phyloP scores from a whole-genome alignment of 805 yeast genomes.

The Wickerhamomyces canadensis region DNA sequence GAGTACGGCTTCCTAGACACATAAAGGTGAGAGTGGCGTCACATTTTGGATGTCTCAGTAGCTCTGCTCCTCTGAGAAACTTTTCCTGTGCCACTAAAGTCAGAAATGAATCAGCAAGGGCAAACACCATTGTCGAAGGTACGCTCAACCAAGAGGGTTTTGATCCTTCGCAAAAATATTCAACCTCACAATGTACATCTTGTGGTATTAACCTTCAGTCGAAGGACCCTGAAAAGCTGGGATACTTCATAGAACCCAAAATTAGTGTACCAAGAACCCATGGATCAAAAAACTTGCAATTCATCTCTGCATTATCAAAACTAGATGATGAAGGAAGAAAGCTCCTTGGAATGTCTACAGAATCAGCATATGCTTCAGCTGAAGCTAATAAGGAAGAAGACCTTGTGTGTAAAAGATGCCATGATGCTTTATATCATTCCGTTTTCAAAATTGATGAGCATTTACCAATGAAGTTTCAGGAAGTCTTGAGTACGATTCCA shows the following conservation, averaged over 20 bases:
- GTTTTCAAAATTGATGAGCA: constrained; percentile 32
- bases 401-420: constrained; percentile 48
- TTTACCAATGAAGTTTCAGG: constrained; percentile 24
- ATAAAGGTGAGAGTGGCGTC: too few relatives aligned
- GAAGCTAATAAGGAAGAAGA: constrained; percentile 3
- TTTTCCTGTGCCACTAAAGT: too few relatives aligned
- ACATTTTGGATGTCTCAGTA: too few relatives aligned
- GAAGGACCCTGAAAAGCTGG: constrained; percentile 30
- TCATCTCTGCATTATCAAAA: constrained; percentile 15
- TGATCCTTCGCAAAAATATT: constrained; percentile 2
- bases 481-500: constrained; percentile 34
- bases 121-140: too few relatives aligned
- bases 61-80: too few relatives aligned
- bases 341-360: constrained; percentile 6
- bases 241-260: constrained; percentile 36
- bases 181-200: constrained; percentile 35
- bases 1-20: too few relatives aligned
- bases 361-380: not conserved
- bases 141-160: not conserved
- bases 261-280: constrained; percentile 5
- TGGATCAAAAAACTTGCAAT: constrained; percentile 13
- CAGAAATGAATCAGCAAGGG: too few relatives aligned
- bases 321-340: constrained; percentile 20
- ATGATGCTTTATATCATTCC: constrained; percentile 42
- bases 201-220: constrained; percentile 55